phyloP scores from a whole-genome alignment of 2,329 filamentous ascomycete species.

The Fusarium falciforme region DNA sequence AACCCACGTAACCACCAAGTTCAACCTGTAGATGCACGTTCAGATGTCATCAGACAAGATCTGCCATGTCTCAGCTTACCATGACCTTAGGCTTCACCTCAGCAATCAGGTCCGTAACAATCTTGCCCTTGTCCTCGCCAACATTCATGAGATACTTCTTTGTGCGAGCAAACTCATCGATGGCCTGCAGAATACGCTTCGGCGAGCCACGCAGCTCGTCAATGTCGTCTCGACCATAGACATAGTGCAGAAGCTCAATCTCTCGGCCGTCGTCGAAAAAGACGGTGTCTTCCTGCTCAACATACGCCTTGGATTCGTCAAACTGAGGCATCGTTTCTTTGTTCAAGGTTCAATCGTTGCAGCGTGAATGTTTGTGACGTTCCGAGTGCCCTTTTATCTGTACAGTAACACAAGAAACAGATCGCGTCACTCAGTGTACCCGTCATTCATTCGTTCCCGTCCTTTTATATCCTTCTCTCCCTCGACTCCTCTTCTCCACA shows the following conservation, averaged over 20 bases:
- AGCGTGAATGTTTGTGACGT: background rate
- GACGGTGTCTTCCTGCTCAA: slow-evolving; percentile 52
- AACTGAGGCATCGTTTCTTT: slow-evolving; percentile 46
- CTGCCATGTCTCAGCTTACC: slow-evolving; percentile 50
- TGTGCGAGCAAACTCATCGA: slow-evolving; percentile 72
- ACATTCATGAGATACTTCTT: slow-evolving; percentile 85
- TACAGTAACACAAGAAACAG: background rate
- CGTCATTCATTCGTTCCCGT: slow-evolving; percentile 39
- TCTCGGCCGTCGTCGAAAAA: slow-evolving; percentile 79
- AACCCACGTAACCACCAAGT: slow-evolving; percentile 84
- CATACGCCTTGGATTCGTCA: slow-evolving; percentile 54
- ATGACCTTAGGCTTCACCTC: slow-evolving; percentile 74
- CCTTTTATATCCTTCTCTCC: background rate
- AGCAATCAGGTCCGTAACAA: slow-evolving; percentile 75
- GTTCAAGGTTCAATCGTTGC: background rate
- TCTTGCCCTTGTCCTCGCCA: slow-evolving; percentile 77
- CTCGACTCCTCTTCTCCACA: slow-evolving; percentile 5
- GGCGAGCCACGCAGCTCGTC: slow-evolving; percentile 74
- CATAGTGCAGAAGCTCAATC: slow-evolving; percentile 76
- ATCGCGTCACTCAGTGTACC: slow-evolving; percentile 34
- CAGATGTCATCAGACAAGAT: background rate
- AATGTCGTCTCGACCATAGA: slow-evolving; percentile 71
- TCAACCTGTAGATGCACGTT: slow-evolving; percentile 64
- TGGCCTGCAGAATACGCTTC: slow-evolving; percentile 71
- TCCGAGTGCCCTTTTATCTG: background rate